Base-by-base conservation (phyloP, 768 basidiomycete genomes). In the Tylopilus felleus region DNA sequence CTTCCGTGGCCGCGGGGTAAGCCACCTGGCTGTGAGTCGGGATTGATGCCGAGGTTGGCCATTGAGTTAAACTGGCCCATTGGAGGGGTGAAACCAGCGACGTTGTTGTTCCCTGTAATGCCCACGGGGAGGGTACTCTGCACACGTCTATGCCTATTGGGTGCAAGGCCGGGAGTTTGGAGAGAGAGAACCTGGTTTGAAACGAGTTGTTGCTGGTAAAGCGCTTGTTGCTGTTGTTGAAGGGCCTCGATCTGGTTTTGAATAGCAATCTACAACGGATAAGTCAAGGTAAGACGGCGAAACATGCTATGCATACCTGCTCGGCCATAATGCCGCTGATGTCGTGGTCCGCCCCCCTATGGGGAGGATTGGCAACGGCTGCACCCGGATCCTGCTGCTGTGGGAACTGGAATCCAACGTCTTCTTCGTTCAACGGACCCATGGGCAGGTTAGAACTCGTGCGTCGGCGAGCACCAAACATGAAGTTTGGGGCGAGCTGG, bases 301-400 rank as follows among this genome's bases (percentile, higher is more conserved):
- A 48, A 52, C n/a, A 23, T n/a, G 44, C 10, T 12, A 6, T 6
- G 56, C 74, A 57, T 60, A 92, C 93, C 81, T 98, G 96, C 71
- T 98, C 93, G 7, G 93, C 93, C 92, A 98, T 94, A 52, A 95
- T 88, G 23, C 90, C 90, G 31, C 82, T 83, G 52, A 94, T 83
- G 67, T 96, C 93, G 51, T 78, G 80, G 45, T 88, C 85, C 31
- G 76, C 69, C 68, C 85, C 83, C 57, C 85, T 75, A 60, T 82
- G 81, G 31, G 56, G 66, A 60, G 58, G 69, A 27, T 78, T 77
- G n/a, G 68, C 68, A 19, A 51, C 27, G 45, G 52, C 52, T 17
- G 65, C 36, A 64, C 71, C n/a, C 60, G 66, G 64, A 43, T 59
- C 60, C 57, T 78, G 73, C 33, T 85, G 85, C 67, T 88, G 90